These are phyloP conservation scores for Aegle marmelos DNA, from an alignment of 345 rosid genomes.

Conservation along the genomic window DNA sequence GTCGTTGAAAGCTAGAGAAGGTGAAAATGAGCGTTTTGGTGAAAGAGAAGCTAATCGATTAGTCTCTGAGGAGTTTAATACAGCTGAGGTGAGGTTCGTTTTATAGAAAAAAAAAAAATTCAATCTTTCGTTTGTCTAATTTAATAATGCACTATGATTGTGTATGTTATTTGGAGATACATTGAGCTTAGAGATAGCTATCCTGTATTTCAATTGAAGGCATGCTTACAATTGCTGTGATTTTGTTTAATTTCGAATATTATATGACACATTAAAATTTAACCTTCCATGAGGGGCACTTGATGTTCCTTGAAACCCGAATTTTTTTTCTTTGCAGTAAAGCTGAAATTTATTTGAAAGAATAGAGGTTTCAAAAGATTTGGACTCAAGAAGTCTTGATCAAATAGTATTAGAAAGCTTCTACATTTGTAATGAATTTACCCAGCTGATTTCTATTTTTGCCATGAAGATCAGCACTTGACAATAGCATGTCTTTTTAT, in stretches of 20 bases:
- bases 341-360: background rate
- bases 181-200: too few species aligned
- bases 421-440: too few species aligned
- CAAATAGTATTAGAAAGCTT: background rate
- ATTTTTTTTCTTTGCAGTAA: background rate
- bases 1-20: conserved; percentile 41
- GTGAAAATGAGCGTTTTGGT: conserved; percentile 21
- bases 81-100: conserved; percentile 56
- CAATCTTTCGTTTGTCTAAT: background rate
- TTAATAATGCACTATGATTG: background rate
- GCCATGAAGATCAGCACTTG: background rate
- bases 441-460: background rate
- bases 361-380: background rate
- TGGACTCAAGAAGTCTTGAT: background rate
- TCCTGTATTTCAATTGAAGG: too few species aligned
- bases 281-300: background rate
- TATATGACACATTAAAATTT: background rate
- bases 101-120: background rate
- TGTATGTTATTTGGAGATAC: too few species aligned
- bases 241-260: too few species aligned
- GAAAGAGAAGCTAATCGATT: conserved; percentile 23
- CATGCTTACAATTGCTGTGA: too few species aligned
- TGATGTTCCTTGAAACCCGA: background rate
- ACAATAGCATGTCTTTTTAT: background rate
- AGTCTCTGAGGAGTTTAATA: conserved; percentile 49